Conservation (phyloP, 352 stramenopile species). For the Pythium myriotylum region DNA sequence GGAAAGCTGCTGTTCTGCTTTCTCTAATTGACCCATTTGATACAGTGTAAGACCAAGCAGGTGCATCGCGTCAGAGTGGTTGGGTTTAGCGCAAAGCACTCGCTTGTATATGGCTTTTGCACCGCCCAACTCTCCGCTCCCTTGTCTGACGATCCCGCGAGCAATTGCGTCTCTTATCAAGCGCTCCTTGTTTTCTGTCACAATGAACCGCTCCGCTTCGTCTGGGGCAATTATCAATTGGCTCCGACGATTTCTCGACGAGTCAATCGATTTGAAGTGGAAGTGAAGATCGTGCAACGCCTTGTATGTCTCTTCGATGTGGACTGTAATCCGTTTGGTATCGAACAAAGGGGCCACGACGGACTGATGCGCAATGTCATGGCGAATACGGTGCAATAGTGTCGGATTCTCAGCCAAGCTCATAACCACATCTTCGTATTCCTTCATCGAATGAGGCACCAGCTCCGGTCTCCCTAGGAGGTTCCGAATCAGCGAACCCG, state of each 20-base stretch:
- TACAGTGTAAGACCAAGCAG: constrained; percentile 39
- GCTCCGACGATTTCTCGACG: constrained; percentile 11
- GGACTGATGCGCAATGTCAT: constrained; percentile 31
- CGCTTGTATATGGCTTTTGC: constrained; percentile 49
- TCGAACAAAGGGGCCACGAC: constrained; percentile 76
- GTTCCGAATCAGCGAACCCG: constrained; percentile 56
- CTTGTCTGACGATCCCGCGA: constrained; percentile 36
- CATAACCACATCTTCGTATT: constrained; percentile 71
- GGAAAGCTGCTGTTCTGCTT: constrained; percentile 29
- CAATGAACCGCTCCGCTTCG: neutral
- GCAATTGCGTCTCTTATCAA: constrained; percentile 26
- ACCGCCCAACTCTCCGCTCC: constrained; percentile 14
- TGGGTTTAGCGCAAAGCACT: constrained; percentile 31
- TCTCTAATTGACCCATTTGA: constrained; percentile 20
- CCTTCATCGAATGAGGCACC: constrained; percentile 54
- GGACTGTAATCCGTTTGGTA: constrained; percentile 44
- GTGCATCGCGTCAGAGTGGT: constrained; percentile 46
- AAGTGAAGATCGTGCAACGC: constrained; percentile 61
- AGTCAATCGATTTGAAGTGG: constrained; percentile 11
- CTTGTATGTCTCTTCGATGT: constrained; percentile 76
- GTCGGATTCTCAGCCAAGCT: constrained; percentile 33
- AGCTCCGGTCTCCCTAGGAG: constrained; percentile 38
- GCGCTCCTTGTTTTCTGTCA: constrained; percentile 2
- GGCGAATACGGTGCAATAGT: constrained; percentile 35
- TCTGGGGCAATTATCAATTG: constrained; percentile 52